These are phyloP conservation scores for Tephrocybe sp. DNA, from an alignment of 768 basidiomycete species.

Conservation along the genomic window DNA sequence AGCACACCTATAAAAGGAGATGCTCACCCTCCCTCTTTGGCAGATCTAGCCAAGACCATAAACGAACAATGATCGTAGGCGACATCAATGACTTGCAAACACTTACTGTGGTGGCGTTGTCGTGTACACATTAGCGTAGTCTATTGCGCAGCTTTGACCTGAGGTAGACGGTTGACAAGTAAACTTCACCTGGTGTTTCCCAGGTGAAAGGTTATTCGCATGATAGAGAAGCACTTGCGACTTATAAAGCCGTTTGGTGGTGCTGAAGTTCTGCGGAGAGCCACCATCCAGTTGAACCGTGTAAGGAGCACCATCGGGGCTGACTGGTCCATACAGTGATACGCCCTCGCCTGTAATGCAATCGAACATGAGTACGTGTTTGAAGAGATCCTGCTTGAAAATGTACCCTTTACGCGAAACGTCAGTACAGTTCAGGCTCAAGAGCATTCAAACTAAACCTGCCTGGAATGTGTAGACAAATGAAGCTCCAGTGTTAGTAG, in stretches of 20 bases:
- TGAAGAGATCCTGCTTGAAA: no score
- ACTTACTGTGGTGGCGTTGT: constrained; percentile 10
- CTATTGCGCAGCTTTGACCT: constrained; percentile 12
- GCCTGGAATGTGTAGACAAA: constrained; percentile 40
- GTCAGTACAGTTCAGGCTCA: no score
- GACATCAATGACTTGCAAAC: background rate
- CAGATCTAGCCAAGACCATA: background rate
- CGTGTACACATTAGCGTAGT: constrained; percentile 14
- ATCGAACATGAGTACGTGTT: no score
- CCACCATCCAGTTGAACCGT: constrained; percentile 33
- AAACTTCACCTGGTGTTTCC: constrained; percentile 10
- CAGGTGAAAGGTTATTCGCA: constrained; percentile 3
- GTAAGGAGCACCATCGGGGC: constrained; percentile 33
- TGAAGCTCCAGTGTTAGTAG: constrained; percentile 28
- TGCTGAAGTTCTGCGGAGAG: constrained; percentile 15
- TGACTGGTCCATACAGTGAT: constrained; percentile 42
- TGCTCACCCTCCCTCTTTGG: background rate
- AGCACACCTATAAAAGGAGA: background rate
- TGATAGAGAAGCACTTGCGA: constrained; percentile 28
- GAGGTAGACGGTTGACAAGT: constrained; percentile 5
- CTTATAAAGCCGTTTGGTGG: constrained; percentile 22
- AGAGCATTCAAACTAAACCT: constrained; percentile 7
- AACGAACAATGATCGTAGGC: background rate
- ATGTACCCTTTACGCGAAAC: background rate
- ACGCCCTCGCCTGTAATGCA: constrained; percentile 37